Evolutionary conservation across 257 asterid species (phyloP), one percentile per base, ranked within the genome.

Genomic region (Anisodus acutangulus): DNA sequence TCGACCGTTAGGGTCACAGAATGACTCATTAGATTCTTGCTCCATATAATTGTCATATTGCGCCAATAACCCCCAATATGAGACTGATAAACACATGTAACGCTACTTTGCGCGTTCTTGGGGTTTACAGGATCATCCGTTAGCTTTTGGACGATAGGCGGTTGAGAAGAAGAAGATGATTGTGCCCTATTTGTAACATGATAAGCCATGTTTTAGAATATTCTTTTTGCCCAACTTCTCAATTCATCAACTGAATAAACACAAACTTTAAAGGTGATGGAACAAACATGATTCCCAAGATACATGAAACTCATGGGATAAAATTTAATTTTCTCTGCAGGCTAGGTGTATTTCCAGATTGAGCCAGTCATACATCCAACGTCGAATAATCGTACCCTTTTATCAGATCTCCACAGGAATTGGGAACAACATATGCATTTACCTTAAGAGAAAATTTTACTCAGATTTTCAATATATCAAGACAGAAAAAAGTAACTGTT

Each of bases 51-150:
- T 2, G 93, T 90, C 59, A 93, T 98, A 53, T 91, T 93, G 15
- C 98, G 92, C 98, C 98, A 94, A 55, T 87, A 93, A 3, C 97
- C 98, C 0, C 95, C 97, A 6, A 96, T 92, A 39, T 90, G 97
- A 0, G 98, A 87, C 41, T 93, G 98, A 69, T 93, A 94, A 15
- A 90, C 87, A 85, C 98, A 92, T 0, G 93, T 90, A 1, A 91
- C 99, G 41, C 88, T 90, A 85, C 92, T 91, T 70, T 93, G 97
- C 4, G 90, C 86, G 0, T 85, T 87, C 86, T 90, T 93, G 22
- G 82, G 82, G 9, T 78, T 86, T 49, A 74, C 74, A 9, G 91
- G 92, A 55, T 91, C 94, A 67, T 76, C 85, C 72, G 83, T 72
- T 53, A 79, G 51, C 64, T 84, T 85, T 19, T 86, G 90, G n/a